A percentile compares a stretch with the other conserved stretches of the same genome.
Conservation (phyloP, 2,329 filamentous ascomycete species). For the Exophiala phaeomuriformis region DNA sequence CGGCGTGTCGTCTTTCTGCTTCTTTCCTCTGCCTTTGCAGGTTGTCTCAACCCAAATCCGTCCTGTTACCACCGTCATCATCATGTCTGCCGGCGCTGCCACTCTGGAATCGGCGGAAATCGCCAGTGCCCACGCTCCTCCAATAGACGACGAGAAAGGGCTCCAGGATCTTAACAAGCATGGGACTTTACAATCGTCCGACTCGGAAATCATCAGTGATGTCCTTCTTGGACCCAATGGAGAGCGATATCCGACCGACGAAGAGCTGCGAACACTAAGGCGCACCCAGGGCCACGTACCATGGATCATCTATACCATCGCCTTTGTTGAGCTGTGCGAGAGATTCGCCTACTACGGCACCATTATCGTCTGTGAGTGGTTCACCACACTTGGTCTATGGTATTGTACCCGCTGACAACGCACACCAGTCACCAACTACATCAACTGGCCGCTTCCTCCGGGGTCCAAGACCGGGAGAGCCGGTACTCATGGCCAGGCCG, state of each 20-base stretch:
- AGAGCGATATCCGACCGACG: conserved; percentile 19
- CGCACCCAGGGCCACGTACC: conserved; percentile 4
- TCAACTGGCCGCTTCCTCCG: conserved; percentile 49
- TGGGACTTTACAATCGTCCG: not conserved
- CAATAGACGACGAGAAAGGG: not conserved
- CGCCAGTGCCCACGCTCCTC: not conserved
- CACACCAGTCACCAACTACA: conserved; percentile 49
- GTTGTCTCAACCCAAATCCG: too few species aligned
- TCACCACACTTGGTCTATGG: not conserved
- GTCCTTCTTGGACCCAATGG: conserved; percentile 9
- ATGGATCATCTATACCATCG: conserved; percentile 55
- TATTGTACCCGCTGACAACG: not conserved
- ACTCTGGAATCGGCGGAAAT: conserved; percentile 5
- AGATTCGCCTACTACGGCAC: conserved; percentile 43
- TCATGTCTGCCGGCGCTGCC: conserved; percentile 8
- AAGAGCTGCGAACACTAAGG: conserved; percentile 13
- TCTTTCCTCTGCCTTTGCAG: too few species aligned
- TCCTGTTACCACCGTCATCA: not conserved
- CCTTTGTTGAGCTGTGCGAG: conserved; percentile 63
- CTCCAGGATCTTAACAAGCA: not conserved
- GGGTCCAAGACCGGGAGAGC: conserved; percentile 51
- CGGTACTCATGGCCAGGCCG: conserved; percentile 44
- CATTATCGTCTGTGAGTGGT: conserved; percentile 51
- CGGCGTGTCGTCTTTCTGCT: too few species aligned
- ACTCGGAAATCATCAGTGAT: not conserved